Evolutionary conservation across 257 asterid genomes (phyloP), one percentile per base, ranked within the genome.

Genomic region (Gentiana macrophylla): DNA sequence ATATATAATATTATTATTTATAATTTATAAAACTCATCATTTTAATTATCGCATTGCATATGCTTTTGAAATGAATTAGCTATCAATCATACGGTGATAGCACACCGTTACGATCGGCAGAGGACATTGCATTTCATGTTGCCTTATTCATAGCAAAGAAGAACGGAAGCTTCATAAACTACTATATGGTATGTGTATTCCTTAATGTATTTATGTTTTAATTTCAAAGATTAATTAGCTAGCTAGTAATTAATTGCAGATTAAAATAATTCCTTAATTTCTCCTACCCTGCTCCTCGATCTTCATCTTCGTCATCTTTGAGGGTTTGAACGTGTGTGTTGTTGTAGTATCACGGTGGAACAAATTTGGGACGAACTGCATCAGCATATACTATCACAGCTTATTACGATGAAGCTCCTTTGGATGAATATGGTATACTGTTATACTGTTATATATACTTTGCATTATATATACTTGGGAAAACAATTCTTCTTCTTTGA

Each of bases 151-250:
- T 86, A 36, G 82, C 74, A 67, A 82, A 67, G 77, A 87, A 72
- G 79, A 79, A 86, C 15, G 98, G 98, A 37, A 84, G 92, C 77
- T 91, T 45, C 78, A 75, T 91, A 53, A 91, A 86, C 73, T 91
- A 91, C 67, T 91, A 91, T 70, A 91, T 91, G 98, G 98, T 82
- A 67, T 63, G 62, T 48, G 49, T 36, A 2, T 15, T 15, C 24
- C 24, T 15, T 15, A 15, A 15, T 15, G 24, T 12, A 32, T 61
- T 11, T 43, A 49, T 12, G 13, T n/a, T 10, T 41, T 5, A 41
- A 41, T 41, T 41, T 1, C 6, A 7, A 41, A 41, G 46, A 5
- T 38, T 41, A 41, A 3, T 41, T 41, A 5, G 46, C 5, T 0
- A 3, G 9, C 9, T 41, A 41, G 24, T 15, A 15, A 15, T 15